Percentiles rank a stretch among this genome's conserved stretches.
Conservation (phyloP, 2,329 filamentous ascomycete species). For the Penicillium paneum region DNA sequence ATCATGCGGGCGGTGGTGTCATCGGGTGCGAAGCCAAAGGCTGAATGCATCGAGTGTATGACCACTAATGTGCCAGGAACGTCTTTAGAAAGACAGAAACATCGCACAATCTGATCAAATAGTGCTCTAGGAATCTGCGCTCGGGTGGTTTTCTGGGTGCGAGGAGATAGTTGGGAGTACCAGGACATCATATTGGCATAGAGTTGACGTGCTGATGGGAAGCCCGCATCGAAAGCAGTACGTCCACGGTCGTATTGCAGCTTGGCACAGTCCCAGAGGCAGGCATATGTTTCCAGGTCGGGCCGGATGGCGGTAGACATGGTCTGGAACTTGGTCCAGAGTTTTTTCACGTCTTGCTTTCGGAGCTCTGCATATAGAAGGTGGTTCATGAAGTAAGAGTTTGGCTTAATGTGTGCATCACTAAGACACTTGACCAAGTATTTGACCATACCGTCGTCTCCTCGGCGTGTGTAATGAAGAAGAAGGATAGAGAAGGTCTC, state of each 20-base stretch:
- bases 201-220: constrained; percentile 45
- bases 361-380: constrained; percentile 66
- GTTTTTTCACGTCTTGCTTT: constrained; percentile 54
- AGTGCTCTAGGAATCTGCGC: constrained; percentile 48
- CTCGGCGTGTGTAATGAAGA: constrained; percentile 65
- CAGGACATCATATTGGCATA: constrained; percentile 52
- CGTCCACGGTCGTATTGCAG: constrained; percentile 48
- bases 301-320: constrained; percentile 57
- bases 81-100: constrained; percentile 51
- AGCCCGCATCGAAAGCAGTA: constrained; percentile 46
- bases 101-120: constrained; percentile 52
- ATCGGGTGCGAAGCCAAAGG: constrained; percentile 48
- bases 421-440: constrained; percentile 62
- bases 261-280: constrained; percentile 59
- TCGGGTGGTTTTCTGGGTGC: constrained; percentile 27
- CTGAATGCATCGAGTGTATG: constrained; percentile 44
- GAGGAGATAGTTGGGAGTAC: constrained; percentile 34
- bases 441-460: constrained; percentile 56
- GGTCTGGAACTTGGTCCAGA: constrained; percentile 55
- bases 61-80: constrained; percentile 50
- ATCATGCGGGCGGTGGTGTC: constrained; percentile 48
- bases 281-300: constrained; percentile 66
- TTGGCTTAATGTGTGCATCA: constrained; percentile 62
- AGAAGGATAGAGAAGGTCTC: constrained; percentile 77
- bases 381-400: constrained; percentile 77